These are phyloP conservation scores for Fonsecaea monophora DNA, from an alignment of 2,329 filamentous ascomycete genomes.

Conservation along the genomic window DNA sequence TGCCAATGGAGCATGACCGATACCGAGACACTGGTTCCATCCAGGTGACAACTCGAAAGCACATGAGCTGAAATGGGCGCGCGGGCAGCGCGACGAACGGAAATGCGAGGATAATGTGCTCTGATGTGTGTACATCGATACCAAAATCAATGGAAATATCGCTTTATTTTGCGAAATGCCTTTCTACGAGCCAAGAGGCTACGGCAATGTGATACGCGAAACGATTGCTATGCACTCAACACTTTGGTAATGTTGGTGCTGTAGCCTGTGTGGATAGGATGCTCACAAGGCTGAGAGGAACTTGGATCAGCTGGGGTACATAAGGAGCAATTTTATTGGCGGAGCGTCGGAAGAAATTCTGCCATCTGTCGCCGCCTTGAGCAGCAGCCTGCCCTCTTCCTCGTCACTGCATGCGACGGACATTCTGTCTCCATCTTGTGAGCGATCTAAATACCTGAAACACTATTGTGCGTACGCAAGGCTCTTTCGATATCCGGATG, in stretches of 20 bases:
- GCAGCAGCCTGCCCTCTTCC: background rate
- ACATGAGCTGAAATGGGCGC: background rate
- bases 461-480: background rate
- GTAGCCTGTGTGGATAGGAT: background rate
- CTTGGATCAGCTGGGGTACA: background rate
- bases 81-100: background rate
- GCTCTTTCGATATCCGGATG: background rate
- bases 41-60: background rate
- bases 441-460: background rate
- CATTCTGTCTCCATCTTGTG: background rate
- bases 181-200: background rate
- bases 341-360: slow-evolving; percentile 13
- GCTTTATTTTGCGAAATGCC: background rate
- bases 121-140: slow-evolving; percentile 2
- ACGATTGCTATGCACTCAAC: no score
- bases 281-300: background rate
- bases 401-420: background rate
- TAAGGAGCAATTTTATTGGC: slow-evolving; percentile 8
- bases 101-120: background rate
- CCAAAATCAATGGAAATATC: background rate
- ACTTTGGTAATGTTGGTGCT: no score
- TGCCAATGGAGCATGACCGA: slow-evolving; percentile 11
- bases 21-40: background rate
- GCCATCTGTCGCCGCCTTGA: slow-evolving; percentile 1
- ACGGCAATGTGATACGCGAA: background rate